Conservation (phyloP, 148 eudicot genomes). For the Cornus kousa region DNA sequence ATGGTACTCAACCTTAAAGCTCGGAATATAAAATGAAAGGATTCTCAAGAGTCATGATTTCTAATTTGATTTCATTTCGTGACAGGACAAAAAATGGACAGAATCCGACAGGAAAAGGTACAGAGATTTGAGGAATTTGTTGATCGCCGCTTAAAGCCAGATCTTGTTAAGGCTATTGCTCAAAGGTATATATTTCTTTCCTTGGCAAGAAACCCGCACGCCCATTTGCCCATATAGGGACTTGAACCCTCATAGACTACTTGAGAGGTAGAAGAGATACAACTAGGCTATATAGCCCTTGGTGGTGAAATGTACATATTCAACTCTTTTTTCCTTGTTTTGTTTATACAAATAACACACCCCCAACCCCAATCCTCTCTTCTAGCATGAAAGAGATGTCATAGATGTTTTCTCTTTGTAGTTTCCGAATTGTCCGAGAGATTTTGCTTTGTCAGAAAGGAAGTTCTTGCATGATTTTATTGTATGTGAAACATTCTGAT, state of each 20-base stretch:
- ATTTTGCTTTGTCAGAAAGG: neutral
- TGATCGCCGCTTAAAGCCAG: slow-evolving; percentile 76
- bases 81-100: slow-evolving; percentile 48
- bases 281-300: no score
- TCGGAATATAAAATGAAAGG: neutral
- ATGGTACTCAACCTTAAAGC: neutral
- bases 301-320: no score
- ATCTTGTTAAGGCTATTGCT: slow-evolving; percentile 76
- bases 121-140: slow-evolving; percentile 79
- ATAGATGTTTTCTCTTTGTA: neutral
- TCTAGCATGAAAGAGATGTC: no score
- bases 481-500: no score
- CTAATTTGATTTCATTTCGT: slow-evolving; percentile 4
- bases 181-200: slow-evolving; percentile 43
- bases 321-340: no score
- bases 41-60: neutral
- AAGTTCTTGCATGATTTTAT: neutral
- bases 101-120: slow-evolving; percentile 48
- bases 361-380: no score
- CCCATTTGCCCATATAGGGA: no score
- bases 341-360: no score
- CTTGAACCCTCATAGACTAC: no score
- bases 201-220: no score
- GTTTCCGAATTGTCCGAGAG: neutral
- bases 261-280: no score